Base-by-base conservation (phyloP, 148 eudicot genomes). In the Agrostemma githago region DNA sequence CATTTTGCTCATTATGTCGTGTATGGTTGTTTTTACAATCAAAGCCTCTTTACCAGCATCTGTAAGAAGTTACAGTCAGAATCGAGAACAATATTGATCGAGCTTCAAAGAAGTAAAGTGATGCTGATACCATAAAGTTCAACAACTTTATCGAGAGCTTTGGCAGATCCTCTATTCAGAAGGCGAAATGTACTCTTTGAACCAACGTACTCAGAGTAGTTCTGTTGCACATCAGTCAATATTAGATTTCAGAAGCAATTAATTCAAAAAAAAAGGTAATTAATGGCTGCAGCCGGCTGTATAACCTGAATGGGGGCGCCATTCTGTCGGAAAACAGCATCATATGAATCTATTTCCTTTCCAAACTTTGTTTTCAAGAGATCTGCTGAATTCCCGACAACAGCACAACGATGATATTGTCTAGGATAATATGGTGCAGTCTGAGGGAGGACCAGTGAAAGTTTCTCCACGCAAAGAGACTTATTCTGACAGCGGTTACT, bases 71-170 rank as follows among this genome's bases (percentile, higher is more conserved):
- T 57, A 59, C 41, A 4, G 44, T 74, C 62, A 74, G 67, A 66
- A 46, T 67, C 26, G 43, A 74, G 34, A 37, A 54, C 37, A 41
- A 42, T 6, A 60, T 53, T 51, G 10, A 60, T 11, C 62, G 61
- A 74, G 66, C 67, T 16, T 41, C 64, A 76, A 67, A 67, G 66
- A 78, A 62, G 61, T 57, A 19, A 59, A 79, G 69, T 73, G 59
- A 63, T 51, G 62, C 16, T 43, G 65, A 78, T 86, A 95, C 99
- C 99, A 85, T 95, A 92, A 83, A 95, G 76, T 84, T 92, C 99
- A 61, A 93, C 97, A 79, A 95, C 99, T 92, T 95, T 95, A 77
- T 95, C 97, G 44, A 95, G 96, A 58, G 99, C 99, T 89, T 95
- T 95, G 67, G 99, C 99, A 80, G 99, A 95, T 43, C 99, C 99